Conservation (phyloP, 768 basidiomycete species). For the Termitomyces sp. region DNA sequence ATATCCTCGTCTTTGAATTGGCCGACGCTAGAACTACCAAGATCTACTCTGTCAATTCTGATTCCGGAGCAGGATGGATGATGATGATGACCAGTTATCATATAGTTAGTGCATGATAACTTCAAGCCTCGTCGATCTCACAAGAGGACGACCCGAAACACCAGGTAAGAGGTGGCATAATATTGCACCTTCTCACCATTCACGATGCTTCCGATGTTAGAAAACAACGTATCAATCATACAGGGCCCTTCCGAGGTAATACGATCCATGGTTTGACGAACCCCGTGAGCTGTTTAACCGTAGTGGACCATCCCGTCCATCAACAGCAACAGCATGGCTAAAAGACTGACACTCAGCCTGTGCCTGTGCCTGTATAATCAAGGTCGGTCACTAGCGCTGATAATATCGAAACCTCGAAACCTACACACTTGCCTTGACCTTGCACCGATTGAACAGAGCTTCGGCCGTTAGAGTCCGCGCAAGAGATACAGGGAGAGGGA, state of each 20-base stretch:
- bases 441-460: background rate
- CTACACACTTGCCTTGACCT: background rate
- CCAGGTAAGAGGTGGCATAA: background rate
- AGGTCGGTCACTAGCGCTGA: background rate
- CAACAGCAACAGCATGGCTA: conserved; percentile 2
- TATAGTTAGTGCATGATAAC: conserved; percentile 5
- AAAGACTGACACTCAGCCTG: background rate
- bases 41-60: background rate
- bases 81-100: background rate
- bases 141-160: background rate
- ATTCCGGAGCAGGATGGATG: conserved; percentile 1
- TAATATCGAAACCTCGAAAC: background rate
- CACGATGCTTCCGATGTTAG: background rate
- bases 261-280: background rate
- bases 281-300: background rate
- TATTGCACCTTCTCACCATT: background rate
- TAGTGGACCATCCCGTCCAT: background rate
- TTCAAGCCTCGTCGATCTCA: background rate
- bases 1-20: conserved; percentile 3
- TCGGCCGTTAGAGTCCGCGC: background rate
- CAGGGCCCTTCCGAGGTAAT: background rate
- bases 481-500: background rate
- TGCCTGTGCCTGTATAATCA: background rate
- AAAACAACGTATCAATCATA: background rate
- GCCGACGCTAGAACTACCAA: background rate